Percentiles rank a stretch among this genome's conserved stretches.
phyloP scores from a whole-genome alignment of 2,329 filamentous ascomycete species.

The Esteya vermicola region DNA sequence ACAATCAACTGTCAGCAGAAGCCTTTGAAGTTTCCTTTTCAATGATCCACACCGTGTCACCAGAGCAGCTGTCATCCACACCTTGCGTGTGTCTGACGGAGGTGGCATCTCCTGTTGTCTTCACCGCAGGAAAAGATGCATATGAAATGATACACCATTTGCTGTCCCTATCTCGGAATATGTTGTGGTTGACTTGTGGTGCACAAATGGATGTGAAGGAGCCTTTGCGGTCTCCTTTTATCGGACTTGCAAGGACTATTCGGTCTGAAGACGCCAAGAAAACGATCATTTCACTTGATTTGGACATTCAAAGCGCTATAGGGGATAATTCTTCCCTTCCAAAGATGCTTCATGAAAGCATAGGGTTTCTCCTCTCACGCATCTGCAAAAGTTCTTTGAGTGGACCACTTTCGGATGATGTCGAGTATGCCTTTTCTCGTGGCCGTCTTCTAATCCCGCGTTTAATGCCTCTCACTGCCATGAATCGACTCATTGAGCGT shows the following conservation, averaged over 20 bases:
- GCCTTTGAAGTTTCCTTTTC: background rate
- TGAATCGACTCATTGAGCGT: constrained; percentile 31
- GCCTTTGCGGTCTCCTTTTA: constrained; percentile 24
- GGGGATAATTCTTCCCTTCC: background rate
- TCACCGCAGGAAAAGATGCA: constrained; percentile 21
- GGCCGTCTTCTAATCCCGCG: constrained; percentile 23
- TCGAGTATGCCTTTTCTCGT: constrained; percentile 21
- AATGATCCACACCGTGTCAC: background rate
- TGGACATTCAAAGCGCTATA: constrained; percentile 12
- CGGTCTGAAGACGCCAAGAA: constrained; percentile 33
- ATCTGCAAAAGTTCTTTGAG: constrained; percentile 5
- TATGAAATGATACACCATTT: constrained; percentile 28
- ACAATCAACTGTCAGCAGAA: background rate
- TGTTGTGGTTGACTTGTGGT: constrained; percentile 34
- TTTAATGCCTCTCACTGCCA: constrained; percentile 20
- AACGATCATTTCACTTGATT: constrained; percentile 27
- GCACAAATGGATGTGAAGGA: constrained; percentile 21
- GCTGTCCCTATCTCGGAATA: constrained; percentile 18
- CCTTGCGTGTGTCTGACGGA: constrained; percentile 34
- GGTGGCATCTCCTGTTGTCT: constrained; percentile 17
- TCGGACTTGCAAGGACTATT: constrained; percentile 32
- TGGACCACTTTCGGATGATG: background rate
- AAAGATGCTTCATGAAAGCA: background rate
- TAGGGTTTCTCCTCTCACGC: background rate
- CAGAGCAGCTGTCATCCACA: constrained; percentile 12